phyloP scores from a whole-genome alignment of 1,139 yeast species.

The Arxiozyma heterogenica region DNA sequence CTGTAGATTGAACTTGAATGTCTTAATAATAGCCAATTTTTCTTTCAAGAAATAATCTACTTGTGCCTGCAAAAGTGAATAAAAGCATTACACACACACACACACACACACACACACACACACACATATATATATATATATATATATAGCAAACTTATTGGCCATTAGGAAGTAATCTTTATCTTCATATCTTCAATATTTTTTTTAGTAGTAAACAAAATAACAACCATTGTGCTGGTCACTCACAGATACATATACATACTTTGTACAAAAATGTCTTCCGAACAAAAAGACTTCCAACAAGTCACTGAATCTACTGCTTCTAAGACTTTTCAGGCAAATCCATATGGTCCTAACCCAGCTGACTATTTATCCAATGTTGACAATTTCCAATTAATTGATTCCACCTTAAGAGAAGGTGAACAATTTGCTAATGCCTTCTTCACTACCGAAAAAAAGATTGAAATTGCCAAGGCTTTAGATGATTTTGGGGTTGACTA shows the following conservation, averaged over 20 bases:
- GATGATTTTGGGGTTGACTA: slow-evolving; percentile 98
- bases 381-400: slow-evolving; percentile 79
- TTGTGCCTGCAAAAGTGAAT: too few relatives aligned
- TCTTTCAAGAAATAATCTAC: too few relatives aligned
- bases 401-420: slow-evolving; percentile 94
- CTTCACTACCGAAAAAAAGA: slow-evolving; percentile 89
- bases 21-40: neutral
- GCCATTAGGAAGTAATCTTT: too few relatives aligned
- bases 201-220: too few relatives aligned
- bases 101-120: too few relatives aligned
- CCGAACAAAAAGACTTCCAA: slow-evolving; percentile 3
- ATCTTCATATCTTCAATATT: too few relatives aligned
- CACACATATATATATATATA: too few relatives aligned
- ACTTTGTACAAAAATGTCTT: neutral
- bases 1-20: neutral
- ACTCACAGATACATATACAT: neutral
- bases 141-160: too few relatives aligned
- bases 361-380: slow-evolving; percentile 87
- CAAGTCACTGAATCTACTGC: slow-evolving; percentile 4
- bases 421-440: slow-evolving; percentile 98
- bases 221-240: neutral
- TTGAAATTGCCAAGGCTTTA: slow-evolving; percentile 92
- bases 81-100: too few relatives aligned
- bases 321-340: slow-evolving; percentile 24
- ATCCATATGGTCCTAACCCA: slow-evolving; percentile 95